Conservation (phyloP, 768 basidiomycete species). For the Cystofilobasidium macerans region DNA sequence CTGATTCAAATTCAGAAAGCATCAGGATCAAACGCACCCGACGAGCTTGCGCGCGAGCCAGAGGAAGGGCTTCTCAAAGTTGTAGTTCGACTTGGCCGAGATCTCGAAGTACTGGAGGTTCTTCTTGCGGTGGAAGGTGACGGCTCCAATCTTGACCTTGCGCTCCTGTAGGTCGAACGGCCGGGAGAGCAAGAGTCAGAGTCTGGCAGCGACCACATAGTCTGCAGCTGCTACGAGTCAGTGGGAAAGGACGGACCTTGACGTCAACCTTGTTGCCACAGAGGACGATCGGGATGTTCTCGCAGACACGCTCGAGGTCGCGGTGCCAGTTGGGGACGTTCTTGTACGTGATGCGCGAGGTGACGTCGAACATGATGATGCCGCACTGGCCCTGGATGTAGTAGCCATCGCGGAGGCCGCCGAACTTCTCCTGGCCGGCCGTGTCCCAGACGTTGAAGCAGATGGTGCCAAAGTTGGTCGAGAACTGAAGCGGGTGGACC, state of each 20-base stretch:
- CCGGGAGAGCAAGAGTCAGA: not conserved
- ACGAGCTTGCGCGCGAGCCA: conserved; percentile 98
- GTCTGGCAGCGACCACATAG: not conserved
- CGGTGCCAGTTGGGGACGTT: conserved; percentile 99
- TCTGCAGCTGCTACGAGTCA: not conserved
- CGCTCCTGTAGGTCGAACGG: conserved; percentile 57
- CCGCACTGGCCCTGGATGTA: conserved; percentile 98
- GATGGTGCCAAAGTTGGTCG: conserved; percentile 97
- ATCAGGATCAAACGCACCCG: not conserved
- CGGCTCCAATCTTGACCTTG: conserved; percentile 96
- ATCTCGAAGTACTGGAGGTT: conserved; percentile 99
- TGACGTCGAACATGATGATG: conserved; percentile 99
- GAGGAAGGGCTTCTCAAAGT: conserved; percentile 99
- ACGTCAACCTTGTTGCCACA: conserved; percentile 99
- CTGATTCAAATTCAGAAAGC: not conserved
- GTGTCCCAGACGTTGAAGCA: conserved; percentile 99
- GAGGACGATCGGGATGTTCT: conserved; percentile 98
- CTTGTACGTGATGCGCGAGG: conserved; percentile 99
- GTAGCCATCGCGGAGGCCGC: conserved; percentile 45
- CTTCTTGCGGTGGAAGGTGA: conserved; percentile 99
- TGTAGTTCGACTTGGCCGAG: conserved; percentile 99
- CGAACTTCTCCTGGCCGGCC: conserved; percentile 99
- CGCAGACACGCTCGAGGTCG: conserved; percentile 97
- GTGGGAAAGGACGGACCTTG: conserved; percentile 53
- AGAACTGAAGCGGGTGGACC: conserved; percentile 89